A percentile compares a stretch with the other conserved stretches of the same genome.
These are phyloP conservation scores for Dothideomycetidae sp. DNA, from an alignment of 2,329 filamentous ascomycete species.

Conservation along the genomic window DNA sequence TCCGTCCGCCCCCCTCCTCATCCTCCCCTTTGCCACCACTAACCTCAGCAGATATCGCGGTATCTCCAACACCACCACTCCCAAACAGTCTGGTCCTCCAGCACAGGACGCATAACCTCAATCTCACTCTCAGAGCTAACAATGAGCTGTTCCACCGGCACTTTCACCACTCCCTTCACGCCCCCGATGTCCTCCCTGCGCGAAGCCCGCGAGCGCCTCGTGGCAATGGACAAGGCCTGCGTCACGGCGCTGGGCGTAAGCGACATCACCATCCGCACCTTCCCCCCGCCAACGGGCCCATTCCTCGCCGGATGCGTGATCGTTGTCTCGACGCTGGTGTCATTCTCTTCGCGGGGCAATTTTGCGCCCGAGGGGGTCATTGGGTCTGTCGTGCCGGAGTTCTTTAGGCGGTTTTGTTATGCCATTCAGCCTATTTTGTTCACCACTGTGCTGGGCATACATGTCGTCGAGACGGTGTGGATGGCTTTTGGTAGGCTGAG, in stretches of 20 bases:
- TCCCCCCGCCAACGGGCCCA: constrained; percentile 34
- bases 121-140: constrained; percentile 50
- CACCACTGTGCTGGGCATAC: constrained; percentile 46
- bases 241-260: constrained; percentile 47
- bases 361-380: constrained; percentile 37
- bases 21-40: background rate
- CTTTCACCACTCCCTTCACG: constrained; percentile 45
- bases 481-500: constrained; percentile 34
- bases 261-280: constrained; percentile 40
- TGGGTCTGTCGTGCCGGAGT: constrained; percentile 32
- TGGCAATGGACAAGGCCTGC: constrained; percentile 55
- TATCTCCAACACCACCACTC: constrained; percentile 62
- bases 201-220: constrained; percentile 55
- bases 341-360: constrained; percentile 35
- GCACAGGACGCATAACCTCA: constrained; percentile 48
- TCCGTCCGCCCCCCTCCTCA: constrained; percentile 16
- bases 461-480: constrained; percentile 46
- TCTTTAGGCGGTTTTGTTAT: constrained; percentile 44
- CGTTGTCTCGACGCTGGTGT: constrained; percentile 41
- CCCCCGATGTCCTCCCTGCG: constrained; percentile 55
- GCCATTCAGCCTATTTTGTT: constrained; percentile 47
- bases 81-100: constrained; percentile 41
- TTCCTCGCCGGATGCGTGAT: constrained; percentile 42
- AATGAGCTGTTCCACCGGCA: constrained; percentile 39
- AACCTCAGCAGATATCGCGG: constrained; percentile 39